These are phyloP conservation scores for Diaporthe citrichinensis DNA, from an alignment of 2,329 filamentous ascomycete species.

Conservation along the genomic window DNA sequence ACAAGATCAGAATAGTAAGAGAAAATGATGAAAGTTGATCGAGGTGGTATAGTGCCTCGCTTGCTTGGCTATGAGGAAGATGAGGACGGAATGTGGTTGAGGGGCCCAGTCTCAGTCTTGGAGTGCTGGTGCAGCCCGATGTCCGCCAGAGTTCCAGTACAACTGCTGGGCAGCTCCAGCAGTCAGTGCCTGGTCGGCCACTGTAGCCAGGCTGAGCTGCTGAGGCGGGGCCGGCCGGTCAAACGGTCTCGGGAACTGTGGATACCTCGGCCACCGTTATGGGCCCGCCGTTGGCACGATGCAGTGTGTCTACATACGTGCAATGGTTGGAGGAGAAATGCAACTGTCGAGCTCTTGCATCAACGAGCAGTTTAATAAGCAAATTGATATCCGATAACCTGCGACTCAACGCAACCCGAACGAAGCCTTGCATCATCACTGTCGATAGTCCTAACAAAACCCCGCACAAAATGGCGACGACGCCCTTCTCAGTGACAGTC, in stretches of 20 bases:
- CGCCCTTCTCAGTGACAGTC: conserved; percentile 44
- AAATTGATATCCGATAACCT: background rate
- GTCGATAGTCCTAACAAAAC: background rate
- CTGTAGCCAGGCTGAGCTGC: background rate
- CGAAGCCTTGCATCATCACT: background rate
- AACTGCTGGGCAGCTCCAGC: background rate
- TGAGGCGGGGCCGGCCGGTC: conserved; percentile 1
- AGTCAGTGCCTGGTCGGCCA: no score
- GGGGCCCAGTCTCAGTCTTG: background rate
- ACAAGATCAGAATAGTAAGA: background rate
- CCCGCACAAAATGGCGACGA: conserved; percentile 39
- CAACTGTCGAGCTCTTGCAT: background rate
- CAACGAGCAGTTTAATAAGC: conserved; percentile 1
- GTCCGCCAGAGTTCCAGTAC: background rate
- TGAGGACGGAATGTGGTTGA: background rate
- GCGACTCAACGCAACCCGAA: background rate
- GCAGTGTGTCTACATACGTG: background rate
- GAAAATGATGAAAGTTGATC: no score
- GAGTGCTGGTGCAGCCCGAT: background rate
- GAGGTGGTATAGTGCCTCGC: background rate
- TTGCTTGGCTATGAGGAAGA: background rate
- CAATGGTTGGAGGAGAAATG: background rate
- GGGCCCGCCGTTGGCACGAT: background rate
- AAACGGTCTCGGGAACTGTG: conserved; percentile 16
- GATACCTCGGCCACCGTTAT: background rate